Base-by-base conservation (phyloP, 108 stramenopile species). In the Skeletonema grethae region DNA sequence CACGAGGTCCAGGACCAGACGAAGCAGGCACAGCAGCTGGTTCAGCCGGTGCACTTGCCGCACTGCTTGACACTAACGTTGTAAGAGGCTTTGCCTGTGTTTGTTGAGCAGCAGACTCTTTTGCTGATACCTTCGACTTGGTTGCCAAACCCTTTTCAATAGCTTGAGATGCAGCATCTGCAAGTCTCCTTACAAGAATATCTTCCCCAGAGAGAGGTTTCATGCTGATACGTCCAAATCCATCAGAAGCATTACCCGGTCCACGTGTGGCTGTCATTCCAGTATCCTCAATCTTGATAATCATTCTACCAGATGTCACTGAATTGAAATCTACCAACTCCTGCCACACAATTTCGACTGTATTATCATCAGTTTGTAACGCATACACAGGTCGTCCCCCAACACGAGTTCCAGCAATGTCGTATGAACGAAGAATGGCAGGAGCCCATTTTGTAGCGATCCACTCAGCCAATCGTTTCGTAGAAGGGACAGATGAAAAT, bases 391-490 rank as follows among this genome's bases (percentile, higher is more conserved):
- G 86, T 43, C 92, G 83, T 1, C 76, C 88, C 3, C 92, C 92
- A 9, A 84, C 85, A 8, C 92, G 85, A 63, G 87, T 93, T 2
- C 87, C 87, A 18, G 92, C 89, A 83, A 93, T 90, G 38, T 93
- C 92, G 55, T 90, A 93, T 5, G 89, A 89, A 32, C 87, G 79
- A 25, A 93, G 61, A 36, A 93, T 86, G 11, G 89, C 87, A 9
- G 92, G 92, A 18, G 92, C 92, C 92, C 92, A 93, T 59, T 93
- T 93, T 20, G 88, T 85, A 22, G 92, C 88, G 18, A 93, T 55
- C 92, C 92, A 93, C 46, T 89, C 88, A 10, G 89, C 85, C 59
- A 93, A 71, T 36, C 90, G 83, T 28, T 82, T 79, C 12, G 77
- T 81, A 57, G 85, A 77, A 9, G 85, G 82, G 15, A 93, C 92